Conservation (phyloP, 495 filamentous ascomycete genomes). For the Penicillium canescens region DNA sequence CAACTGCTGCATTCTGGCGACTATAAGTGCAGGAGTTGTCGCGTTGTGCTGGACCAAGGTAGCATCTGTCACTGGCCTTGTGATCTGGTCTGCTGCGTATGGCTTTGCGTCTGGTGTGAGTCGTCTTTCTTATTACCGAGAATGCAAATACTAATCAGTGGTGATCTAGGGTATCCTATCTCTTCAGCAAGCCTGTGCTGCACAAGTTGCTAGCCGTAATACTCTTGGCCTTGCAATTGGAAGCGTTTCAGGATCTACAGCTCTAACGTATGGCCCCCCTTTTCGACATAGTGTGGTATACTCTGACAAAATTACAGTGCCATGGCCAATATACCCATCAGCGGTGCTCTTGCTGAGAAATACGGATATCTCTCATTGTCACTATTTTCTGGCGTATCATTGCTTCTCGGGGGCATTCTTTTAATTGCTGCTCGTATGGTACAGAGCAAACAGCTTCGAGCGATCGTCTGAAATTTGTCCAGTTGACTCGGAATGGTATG, state of each 20-base stretch:
- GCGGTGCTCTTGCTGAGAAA: constrained; percentile 29
- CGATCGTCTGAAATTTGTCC: constrained; percentile 15
- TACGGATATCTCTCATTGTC: constrained; percentile 40
- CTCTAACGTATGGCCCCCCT: constrained; percentile 32
- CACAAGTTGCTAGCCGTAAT: constrained; percentile 30
- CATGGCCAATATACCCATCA: constrained; percentile 39
- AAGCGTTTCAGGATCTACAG: constrained; percentile 29
- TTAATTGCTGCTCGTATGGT: constrained; percentile 26
- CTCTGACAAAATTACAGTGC: constrained; percentile 23
- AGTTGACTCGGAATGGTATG: not conserved
- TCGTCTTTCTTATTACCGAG: not conserved
- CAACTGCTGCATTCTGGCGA: constrained; percentile 66
- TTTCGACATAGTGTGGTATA: not conserved
- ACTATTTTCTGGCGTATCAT: constrained; percentile 32
- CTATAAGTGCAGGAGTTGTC: constrained; percentile 53
- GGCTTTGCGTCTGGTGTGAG: constrained; percentile 44
- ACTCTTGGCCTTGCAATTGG: constrained; percentile 37
- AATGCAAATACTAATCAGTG: not conserved
- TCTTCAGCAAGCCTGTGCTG: constrained; percentile 43
- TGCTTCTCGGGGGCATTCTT: constrained; percentile 30
- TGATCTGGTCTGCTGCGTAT: constrained; percentile 37
- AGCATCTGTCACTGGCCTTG: constrained; percentile 32
- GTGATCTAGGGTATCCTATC: constrained; percentile 36
- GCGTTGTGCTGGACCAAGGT: constrained; percentile 41
- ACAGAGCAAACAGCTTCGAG: constrained; percentile 20